Evolutionary conservation across 495 filamentous ascomycete species (phyloP).

Genomic region (Aspergillus diversus): DNA sequence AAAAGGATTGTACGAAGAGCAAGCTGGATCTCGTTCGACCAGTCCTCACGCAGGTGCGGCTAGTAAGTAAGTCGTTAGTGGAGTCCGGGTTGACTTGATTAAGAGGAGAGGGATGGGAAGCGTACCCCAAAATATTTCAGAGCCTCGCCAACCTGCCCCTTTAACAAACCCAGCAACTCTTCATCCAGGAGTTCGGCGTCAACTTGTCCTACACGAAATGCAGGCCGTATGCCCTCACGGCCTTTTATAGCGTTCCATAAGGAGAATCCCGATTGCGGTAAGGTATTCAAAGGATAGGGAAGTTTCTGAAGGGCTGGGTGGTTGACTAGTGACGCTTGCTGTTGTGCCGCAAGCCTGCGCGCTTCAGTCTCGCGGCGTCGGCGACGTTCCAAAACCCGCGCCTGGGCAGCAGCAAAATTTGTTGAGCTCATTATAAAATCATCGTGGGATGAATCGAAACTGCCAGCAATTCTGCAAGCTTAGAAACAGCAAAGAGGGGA

Average conservation of each 20-base stretch:
- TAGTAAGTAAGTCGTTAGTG: constrained; percentile 28
- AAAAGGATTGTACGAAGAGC: constrained; percentile 79
- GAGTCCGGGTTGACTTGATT: background rate
- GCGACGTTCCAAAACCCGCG: constrained; percentile 78
- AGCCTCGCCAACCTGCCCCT: constrained; percentile 84
- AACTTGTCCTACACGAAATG: constrained; percentile 93
- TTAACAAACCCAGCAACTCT: constrained; percentile 83
- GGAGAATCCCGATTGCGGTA: constrained; percentile 59
- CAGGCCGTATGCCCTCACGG: constrained; percentile 79
- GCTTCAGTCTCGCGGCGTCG: constrained; percentile 67
- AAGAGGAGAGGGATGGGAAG: constrained; percentile 34
- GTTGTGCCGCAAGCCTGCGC: constrained; percentile 57
- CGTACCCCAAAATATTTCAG: constrained; percentile 77
- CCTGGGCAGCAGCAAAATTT: constrained; percentile 84
- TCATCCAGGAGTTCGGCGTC: constrained; percentile 96
- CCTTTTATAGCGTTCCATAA: constrained; percentile 73
- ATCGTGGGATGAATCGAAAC: constrained; percentile 31
- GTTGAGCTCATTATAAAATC: constrained; percentile 66
- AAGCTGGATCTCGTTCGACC: constrained; percentile 82
- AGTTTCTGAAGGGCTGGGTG: constrained; percentile 55
- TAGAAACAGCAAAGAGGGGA: background rate
- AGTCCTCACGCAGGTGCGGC: constrained; percentile 73
- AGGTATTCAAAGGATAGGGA: constrained; percentile 64
- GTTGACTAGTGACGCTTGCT: constrained; percentile 60
- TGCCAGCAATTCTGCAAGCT: background rate